Percentiles rank a stretch among this genome's conserved stretches.
These are phyloP conservation scores for Tolypocladium ovalisporum DNA, from an alignment of 2,329 filamentous ascomycete genomes.

Conservation along the genomic window DNA sequence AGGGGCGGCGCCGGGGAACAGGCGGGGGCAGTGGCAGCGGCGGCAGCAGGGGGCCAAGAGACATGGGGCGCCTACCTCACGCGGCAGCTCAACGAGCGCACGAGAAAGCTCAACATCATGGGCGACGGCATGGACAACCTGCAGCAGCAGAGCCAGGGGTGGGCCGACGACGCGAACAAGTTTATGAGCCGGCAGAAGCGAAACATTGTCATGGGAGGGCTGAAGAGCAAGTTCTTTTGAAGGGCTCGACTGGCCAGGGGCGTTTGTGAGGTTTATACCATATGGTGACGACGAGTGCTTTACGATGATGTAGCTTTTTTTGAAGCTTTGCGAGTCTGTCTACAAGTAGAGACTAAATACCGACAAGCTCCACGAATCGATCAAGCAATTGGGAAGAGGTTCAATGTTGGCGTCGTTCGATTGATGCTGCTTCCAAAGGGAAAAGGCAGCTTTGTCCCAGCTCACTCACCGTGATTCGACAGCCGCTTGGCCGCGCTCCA, in stretches of 20 bases:
- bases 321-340: too few relatives aligned
- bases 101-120: slow-evolving; percentile 74
- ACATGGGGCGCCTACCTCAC: slow-evolving; percentile 72
- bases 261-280: neutral
- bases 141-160: slow-evolving; percentile 69
- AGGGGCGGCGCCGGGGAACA: slow-evolving; percentile 20
- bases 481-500: too few relatives aligned
- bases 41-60: slow-evolving; percentile 39
- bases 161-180: slow-evolving; percentile 81
- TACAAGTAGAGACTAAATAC: too few relatives aligned
- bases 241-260: neutral
- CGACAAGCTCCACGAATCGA: too few relatives aligned
- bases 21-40: slow-evolving; percentile 11
- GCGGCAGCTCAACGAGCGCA: slow-evolving; percentile 79
- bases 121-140: slow-evolving; percentile 77
- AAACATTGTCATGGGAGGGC: slow-evolving; percentile 63
- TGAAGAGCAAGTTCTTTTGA: slow-evolving; percentile 48
- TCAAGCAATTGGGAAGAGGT: too few relatives aligned
- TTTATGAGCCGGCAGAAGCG: slow-evolving; percentile 81
- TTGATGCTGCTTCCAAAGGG: too few relatives aligned
- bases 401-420: too few relatives aligned
- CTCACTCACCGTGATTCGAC: neutral
- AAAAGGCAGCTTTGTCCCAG: neutral
- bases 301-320: neutral
- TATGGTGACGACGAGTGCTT: neutral